Evolutionary conservation across 768 basidiomycete genomes (phyloP), one percentile per base, ranked within the genome.

Genomic region (Tulasnella sp.): DNA sequence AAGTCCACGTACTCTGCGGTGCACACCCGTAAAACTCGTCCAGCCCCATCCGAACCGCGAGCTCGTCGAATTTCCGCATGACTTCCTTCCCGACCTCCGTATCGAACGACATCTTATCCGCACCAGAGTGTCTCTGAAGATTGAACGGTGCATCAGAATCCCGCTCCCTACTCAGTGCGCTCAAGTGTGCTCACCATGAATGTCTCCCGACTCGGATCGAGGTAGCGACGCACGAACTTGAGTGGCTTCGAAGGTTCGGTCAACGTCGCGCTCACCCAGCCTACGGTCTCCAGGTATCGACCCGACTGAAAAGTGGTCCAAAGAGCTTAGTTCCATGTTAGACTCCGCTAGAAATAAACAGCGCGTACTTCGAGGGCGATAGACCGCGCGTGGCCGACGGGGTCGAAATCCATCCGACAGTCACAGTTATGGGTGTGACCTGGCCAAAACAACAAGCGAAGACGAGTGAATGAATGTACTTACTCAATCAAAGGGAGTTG

Each of bases 261-360:
- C 11, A 69, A 22, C 12, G 39, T 34, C 26, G 67, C 67, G 14
- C 39, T 41, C 8, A 69, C 67, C 67, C 67, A 69, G 3, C 67
- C 67, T 14, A 69, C 67, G 29, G 67, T 69, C 41, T 69, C 67
- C 19, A 69, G 67, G 32, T 69, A 69, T 44, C 67, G 39, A 9
- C 67, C 67, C 19, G 39, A 41, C 67, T 69, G 40, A 35, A n/a
- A 40, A 39, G 6, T 67, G 44, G 44, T 47, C 16, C 16, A 19
- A n/a, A 16, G 16, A 7, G 22, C 16, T 4, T 47, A 47, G 16
- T 5, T 7, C 44, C 4, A 12, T 47, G 17, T n/a, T 47, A 47
- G 44, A 12, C 22, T 47, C 5, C 44, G 5, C 8, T n/a, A n/a
- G n/a, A n/a, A n/a, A 16, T 12, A 7, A n/a, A 12, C 44, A 47